A percentile compares a stretch with the other conserved stretches of the same genome.
Evolutionary conservation across 2,329 filamentous ascomycete genomes (phyloP).

Genomic region (Sarocladiaceae sp.): DNA sequence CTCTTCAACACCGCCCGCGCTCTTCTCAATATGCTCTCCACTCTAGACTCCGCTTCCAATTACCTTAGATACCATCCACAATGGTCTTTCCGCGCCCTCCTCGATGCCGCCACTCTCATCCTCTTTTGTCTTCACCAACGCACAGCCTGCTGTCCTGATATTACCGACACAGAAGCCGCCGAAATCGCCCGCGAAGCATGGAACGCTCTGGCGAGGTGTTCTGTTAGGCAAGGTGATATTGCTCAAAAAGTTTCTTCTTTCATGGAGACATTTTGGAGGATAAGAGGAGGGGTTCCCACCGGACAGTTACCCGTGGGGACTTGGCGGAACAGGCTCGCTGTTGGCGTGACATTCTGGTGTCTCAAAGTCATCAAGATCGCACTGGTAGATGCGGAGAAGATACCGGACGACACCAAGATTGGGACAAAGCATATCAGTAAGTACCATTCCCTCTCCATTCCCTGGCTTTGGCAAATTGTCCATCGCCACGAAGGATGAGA

Average conservation of each 20-base stretch:
- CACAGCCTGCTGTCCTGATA: slow-evolving; percentile 17
- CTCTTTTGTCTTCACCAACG: slow-evolving; percentile 36
- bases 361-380: slow-evolving; percentile 41
- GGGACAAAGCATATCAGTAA: slow-evolving; percentile 26
- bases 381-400: slow-evolving; percentile 32
- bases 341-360: slow-evolving; percentile 47
- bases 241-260: slow-evolving; percentile 40
- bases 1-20: slow-evolving; percentile 29
- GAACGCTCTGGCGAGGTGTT: slow-evolving; percentile 35
- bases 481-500: too few species aligned
- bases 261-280: slow-evolving; percentile 43
- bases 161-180: slow-evolving; percentile 24
- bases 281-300: slow-evolving; percentile 29
- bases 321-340: slow-evolving; percentile 41
- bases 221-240: slow-evolving; percentile 45
- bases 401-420: slow-evolving; percentile 24
- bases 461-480: too few species aligned
- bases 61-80: slow-evolving; percentile 45
- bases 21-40: slow-evolving; percentile 38
- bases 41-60: slow-evolving; percentile 33
- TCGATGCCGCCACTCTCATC: slow-evolving; percentile 42
- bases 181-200: slow-evolving; percentile 27
- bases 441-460: slow-evolving; percentile 9
- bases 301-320: slow-evolving; percentile 37
- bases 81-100: slow-evolving; percentile 42